Evolutionary conservation across 805 yeast genomes (phyloP), one percentile per base, ranked within the genome.

Genomic region (Wickerhamiella azymoides): DNA sequence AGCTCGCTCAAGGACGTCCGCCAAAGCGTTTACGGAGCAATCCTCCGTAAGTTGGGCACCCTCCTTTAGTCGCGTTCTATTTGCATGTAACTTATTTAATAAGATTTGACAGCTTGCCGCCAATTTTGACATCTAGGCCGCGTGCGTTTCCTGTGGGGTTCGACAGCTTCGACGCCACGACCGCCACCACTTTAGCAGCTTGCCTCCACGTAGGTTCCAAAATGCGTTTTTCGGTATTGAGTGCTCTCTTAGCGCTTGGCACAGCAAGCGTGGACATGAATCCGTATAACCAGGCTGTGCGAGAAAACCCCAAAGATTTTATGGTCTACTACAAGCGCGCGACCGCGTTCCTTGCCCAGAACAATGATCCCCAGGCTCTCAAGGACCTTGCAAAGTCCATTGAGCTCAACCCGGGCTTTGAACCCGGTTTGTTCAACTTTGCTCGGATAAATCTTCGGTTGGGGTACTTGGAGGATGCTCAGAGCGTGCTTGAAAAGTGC

Each of bases 301-400:
- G 52, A 18, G 40, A 48, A 4, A 57, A 56, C 19, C 62, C 62
- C 24, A 33, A 44, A 8, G 55, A 58, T 49, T 58, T 54, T 45
- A 40, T 63, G 46, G 57, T 58, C 19, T 50, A 57, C 25, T 66
- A 60, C 54, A 59, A 60, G 49, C 58, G 70, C 14, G 67, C 66
- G 8, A 58, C 62, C 2, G 63, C 64, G 36, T 57, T 59, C 39
- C 54, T 64, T 21, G 57, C 64, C 2, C 49, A 59, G 24, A 66
- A 67, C 17, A 54, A 53, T 26, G 62, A 62, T 24, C 39, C 40
- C 26, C 57, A 55, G 43, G 70, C 70, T 1, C 48, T 66, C 33
- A 50, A 55, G 11, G 69, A 67, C 36, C 58, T 66, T 38, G 53
- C 55, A 35, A 47, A 44, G 33, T 63, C 56, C 7, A 46, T 66